Evolutionary conservation across 1,284 basidiomycete genomes (phyloP).

Genomic region (Moesziomyces antarcticus): DNA sequence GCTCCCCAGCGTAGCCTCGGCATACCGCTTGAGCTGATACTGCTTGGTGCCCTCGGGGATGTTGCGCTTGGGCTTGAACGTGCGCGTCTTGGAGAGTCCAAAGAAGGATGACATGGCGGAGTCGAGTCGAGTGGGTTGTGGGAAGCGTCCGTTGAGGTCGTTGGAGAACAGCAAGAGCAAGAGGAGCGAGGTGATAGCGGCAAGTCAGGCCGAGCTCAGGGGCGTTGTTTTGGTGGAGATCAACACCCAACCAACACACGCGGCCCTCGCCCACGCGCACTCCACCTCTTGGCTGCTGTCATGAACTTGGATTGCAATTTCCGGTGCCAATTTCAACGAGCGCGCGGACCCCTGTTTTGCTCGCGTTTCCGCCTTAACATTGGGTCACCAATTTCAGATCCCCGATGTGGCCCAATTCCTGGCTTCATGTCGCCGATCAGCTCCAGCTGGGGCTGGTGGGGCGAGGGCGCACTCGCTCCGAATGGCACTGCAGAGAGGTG

Average conservation of each 20-base stretch:
- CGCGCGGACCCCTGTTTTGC: no score
- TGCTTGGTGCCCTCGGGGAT: conserved; percentile 95
- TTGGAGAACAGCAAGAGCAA: not conserved
- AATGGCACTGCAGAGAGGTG: not conserved
- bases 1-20: conserved; percentile 88
- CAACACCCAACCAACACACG: not conserved
- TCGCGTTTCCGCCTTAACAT: no score
- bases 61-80: conserved; percentile 96
- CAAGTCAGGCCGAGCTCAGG: not conserved
- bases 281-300: not conserved
- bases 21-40: conserved; percentile 95
- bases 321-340: not conserved
- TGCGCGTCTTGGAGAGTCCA: conserved; percentile 77
- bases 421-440: no score
- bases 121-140: not conserved
- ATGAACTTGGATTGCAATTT: not conserved
- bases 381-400: no score
- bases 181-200: not conserved
- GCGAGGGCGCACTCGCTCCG: no score
- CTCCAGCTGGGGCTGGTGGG: no score
- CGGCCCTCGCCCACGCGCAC: no score
- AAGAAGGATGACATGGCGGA: conserved; percentile 60
- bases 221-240: not conserved
- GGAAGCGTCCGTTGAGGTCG: no score
- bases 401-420: no score